Conservation (phyloP, 208 protist species). For the Leishmania amazonensis region DNA sequence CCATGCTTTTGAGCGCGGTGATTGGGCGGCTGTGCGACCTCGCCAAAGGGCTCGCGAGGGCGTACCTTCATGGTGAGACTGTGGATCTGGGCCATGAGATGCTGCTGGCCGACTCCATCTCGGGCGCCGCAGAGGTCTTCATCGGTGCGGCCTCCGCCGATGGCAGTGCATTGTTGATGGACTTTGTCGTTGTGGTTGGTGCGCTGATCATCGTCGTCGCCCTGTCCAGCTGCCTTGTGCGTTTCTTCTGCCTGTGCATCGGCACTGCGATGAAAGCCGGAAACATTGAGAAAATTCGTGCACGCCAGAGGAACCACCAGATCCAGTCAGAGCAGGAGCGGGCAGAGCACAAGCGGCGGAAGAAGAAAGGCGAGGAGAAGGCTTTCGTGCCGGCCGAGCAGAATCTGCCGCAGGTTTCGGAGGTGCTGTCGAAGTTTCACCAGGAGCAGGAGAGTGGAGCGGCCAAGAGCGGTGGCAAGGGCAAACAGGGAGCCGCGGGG, state of each 20-base stretch:
- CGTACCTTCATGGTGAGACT: slow-evolving; percentile 50
- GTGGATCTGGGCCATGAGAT: slow-evolving; percentile 30
- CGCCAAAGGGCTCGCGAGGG: slow-evolving; percentile 25
- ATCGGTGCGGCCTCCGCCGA: slow-evolving; percentile 29
- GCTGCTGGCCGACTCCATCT: slow-evolving; percentile 33
- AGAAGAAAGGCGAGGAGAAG: slow-evolving; percentile 32
- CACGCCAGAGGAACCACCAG: slow-evolving; percentile 36
- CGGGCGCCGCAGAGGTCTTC: slow-evolving; percentile 39
- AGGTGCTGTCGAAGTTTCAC: slow-evolving; percentile 16
- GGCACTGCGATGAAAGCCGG: slow-evolving; percentile 29
- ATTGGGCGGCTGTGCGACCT: slow-evolving; percentile 20
- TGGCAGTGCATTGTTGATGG: slow-evolving; percentile 41
- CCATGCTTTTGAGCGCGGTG: slow-evolving; percentile 16
- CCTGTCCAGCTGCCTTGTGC: slow-evolving; percentile 34
- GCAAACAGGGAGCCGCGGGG: neutral
- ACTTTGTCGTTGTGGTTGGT: slow-evolving; percentile 34
- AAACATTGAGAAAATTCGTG: slow-evolving; percentile 33
- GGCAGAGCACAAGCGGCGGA: slow-evolving; percentile 26
- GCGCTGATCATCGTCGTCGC: slow-evolving; percentile 31
- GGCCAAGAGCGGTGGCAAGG: neutral
- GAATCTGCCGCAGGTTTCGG: slow-evolving; percentile 31
- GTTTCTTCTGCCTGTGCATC: slow-evolving; percentile 41
- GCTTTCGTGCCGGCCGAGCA: slow-evolving; percentile 18
- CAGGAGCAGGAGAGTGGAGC: neutral
- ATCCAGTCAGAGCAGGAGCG: slow-evolving; percentile 31